phyloP scores from a whole-genome alignment of 805 yeast species.

The Wickerhamomyces tratensis region DNA sequence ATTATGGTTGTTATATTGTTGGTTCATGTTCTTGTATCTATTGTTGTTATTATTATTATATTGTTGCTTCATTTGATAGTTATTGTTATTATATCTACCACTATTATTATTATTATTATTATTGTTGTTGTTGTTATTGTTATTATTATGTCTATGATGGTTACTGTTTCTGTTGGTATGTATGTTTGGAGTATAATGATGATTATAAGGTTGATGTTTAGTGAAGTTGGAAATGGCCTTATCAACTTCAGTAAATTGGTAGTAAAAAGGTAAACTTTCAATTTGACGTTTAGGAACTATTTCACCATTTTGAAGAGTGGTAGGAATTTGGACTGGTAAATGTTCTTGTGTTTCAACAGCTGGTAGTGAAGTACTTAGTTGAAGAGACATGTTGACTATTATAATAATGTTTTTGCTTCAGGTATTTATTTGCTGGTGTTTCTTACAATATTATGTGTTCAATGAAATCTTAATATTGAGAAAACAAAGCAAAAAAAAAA shows the following conservation, averaged over 20 bases:
- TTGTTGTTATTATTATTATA: background rate
- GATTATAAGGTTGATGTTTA: conserved; percentile 21
- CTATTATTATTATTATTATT: background rate
- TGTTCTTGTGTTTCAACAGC: background rate
- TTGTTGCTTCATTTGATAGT: background rate
- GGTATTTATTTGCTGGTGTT: no score
- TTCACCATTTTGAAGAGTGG: no score
- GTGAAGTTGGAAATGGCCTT: conserved; percentile 19
- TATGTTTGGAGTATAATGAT: conserved; percentile 21
- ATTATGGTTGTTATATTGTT: background rate
- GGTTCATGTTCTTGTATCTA: background rate
- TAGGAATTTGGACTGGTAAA: no score
- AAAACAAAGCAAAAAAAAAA: no score
- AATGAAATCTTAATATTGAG: no score
- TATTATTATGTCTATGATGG: conserved; percentile 1
- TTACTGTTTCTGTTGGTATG: conserved; percentile 10
- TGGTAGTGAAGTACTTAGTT: background rate
- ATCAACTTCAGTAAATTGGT: conserved; percentile 19
- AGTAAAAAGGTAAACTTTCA: conserved; percentile 13
- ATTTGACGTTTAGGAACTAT: background rate
- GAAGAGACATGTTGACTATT: background rate
- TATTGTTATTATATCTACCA: background rate
- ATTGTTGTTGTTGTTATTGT: background rate
- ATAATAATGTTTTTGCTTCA: no score
- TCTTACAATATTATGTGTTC: no score